These are phyloP conservation scores for Atractiella rhizophila DNA, from an alignment of 768 basidiomycete genomes.

Conservation along the genomic window DNA sequence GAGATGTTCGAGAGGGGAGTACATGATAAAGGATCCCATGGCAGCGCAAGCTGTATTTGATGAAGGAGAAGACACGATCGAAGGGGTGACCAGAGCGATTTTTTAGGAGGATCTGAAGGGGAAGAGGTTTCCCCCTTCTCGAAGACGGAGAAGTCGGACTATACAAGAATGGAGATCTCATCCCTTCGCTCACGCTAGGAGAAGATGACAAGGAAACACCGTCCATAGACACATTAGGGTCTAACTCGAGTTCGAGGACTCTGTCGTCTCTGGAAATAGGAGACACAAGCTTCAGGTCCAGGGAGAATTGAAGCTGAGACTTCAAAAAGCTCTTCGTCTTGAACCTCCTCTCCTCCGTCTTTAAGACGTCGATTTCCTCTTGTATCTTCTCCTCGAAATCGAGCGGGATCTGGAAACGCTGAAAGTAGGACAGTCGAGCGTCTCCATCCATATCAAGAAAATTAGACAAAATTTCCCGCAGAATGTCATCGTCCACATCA, in stretches of 20 bases:
- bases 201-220: background rate
- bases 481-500: slow-evolving; percentile 12
- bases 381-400: background rate
- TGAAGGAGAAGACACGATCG: slow-evolving; percentile 16
- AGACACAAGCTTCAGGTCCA: slow-evolving; percentile 15
- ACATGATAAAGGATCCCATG: slow-evolving; percentile 19
- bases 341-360: slow-evolving; percentile 16
- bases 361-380: background rate
- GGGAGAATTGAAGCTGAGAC: slow-evolving; percentile 19
- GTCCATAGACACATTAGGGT: background rate
- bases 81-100: slow-evolving; percentile 18
- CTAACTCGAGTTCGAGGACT: background rate
- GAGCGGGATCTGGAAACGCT: background rate
- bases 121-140: background rate
- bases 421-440: slow-evolving; percentile 21
- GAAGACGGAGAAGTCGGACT: background rate
- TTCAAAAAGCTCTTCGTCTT: slow-evolving; percentile 23
- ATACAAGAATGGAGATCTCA: background rate
- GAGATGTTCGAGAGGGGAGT: background rate
- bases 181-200: background rate
- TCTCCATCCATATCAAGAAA: slow-evolving; percentile 22
- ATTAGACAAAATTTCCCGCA: slow-evolving; percentile 17
- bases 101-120: slow-evolving; percentile 12
- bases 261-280: too few relatives aligned
- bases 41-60: slow-evolving; percentile 20